phyloP scores from a whole-genome alignment of 2,329 filamentous ascomycete species.

The Fusarium avenaceum region DNA sequence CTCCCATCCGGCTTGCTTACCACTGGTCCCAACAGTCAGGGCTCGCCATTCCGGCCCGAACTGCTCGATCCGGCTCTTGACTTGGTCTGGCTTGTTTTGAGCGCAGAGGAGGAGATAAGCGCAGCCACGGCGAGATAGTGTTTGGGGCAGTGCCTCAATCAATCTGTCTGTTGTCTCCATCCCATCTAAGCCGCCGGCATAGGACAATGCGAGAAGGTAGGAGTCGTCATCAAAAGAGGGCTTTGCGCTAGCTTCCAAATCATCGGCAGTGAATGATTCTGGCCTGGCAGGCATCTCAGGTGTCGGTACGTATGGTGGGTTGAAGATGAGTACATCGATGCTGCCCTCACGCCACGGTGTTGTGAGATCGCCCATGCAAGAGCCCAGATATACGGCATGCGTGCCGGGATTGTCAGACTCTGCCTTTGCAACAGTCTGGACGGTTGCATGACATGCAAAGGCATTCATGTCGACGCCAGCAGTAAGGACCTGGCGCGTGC shows the following conservation, averaged over 20 bases:
- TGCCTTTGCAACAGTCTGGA: conserved; percentile 73
- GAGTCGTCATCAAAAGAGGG: conserved; percentile 82
- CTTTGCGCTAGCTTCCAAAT: conserved; percentile 49
- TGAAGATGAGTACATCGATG: conserved; percentile 92
- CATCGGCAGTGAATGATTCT: conserved; percentile 46
- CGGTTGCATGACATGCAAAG: conserved; percentile 83
- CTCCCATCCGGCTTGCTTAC: conserved; percentile 93
- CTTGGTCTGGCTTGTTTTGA: conserved; percentile 85
- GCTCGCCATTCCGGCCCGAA: conserved; percentile 75
- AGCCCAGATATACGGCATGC: conserved; percentile 71
- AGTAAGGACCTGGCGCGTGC: conserved; percentile 76
- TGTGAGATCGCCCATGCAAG: conserved; percentile 78
- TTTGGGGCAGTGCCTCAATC: conserved; percentile 74
- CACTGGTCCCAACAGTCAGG: conserved; percentile 84
- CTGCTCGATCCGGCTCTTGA: conserved; percentile 71
- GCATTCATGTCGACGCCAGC: conserved; percentile 87
- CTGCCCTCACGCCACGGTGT: conserved; percentile 67
- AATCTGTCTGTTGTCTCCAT: conserved; percentile 94
- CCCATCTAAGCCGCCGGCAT: conserved; percentile 88
- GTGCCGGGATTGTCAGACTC: conserved; percentile 51
- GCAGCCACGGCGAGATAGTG: conserved; percentile 77
- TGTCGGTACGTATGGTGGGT: conserved; percentile 96
- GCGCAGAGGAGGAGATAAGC: conserved; percentile 92
- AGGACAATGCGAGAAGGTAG: conserved; percentile 85
- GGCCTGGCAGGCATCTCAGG: conserved; percentile 74